Base-by-base conservation (phyloP, 768 basidiomycete genomes). In the Mycena polygramma region DNA sequence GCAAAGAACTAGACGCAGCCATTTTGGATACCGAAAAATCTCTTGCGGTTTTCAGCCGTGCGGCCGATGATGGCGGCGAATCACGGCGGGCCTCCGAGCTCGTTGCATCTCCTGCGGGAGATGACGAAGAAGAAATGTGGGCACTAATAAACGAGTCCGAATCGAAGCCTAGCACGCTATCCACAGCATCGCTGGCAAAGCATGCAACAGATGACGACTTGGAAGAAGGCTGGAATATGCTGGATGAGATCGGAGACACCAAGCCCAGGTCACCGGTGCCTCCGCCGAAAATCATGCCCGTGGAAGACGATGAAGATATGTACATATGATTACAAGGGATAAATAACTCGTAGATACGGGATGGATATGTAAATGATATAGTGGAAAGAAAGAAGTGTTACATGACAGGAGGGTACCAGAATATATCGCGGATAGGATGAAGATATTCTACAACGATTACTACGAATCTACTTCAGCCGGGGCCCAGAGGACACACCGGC, bases 401-500 rank as follows among this genome's bases (percentile, higher is more conserved):
- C 30, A 30, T 30, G 30, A 30, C 30, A 30, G 30, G 30, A 30
- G 30, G n/a, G 30, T 30, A 30, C 30, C n/a, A n/a, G n/a, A n/a
- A 30, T 30, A 30, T 30, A 30, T 30, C 30, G 30, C n/a, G n/a
- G n/a, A n/a, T n/a, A n/a, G n/a, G 30, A 30, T 30, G 30, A 30
- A 30, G 30, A 30, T 30, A 30, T 30, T 30, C 6, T 30, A 30
- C 30, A 30, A 30, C 30, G 30, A 30, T 61, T 41, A 58, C 55
- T 46, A 68, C 41, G 39, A n/a, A 67, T 71, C 74, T 60, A 74
- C 73, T 59, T 77, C 77, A 19, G 60, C 69, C 11, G 87, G 88
- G 37, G 91, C 93, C 94, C 94, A 96, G 14, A 96, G 80, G 15
- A 93, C 87, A 77, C 94, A 95, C 62, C 92, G 85, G 35, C 94